Base-by-base conservation (phyloP, 163 green algal species). In the Scenedesmus sp. region DNA sequence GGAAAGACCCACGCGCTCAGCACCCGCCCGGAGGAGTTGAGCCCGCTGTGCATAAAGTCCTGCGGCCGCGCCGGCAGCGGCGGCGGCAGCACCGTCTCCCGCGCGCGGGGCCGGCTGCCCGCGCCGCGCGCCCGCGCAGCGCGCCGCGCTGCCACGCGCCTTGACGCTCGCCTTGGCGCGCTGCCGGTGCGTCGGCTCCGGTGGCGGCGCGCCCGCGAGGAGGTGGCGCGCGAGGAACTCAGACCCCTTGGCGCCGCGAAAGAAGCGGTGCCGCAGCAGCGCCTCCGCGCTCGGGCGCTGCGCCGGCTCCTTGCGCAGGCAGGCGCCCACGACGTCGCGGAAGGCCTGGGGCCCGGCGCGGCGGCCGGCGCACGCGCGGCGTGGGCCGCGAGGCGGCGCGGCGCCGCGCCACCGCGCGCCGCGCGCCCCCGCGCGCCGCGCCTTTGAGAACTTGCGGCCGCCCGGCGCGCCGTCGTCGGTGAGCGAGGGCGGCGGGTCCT, bases 231-330 rank as follows among this genome's bases (percentile, higher is more conserved):
- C 54, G 13, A 78, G 53, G 70, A 69, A 78, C 14, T 67, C 34
- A 34, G 54, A 18, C n/a, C 63, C 54, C 17, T 54, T 33, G 0
- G 53, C 70, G 42, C 58, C 57, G 13, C 10, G 42, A 2, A 69
- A 69, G 47, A 80, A 80, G 29, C 31, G 47, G 48, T 54, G 20
- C 10, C 4, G 18, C 47, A 85, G 31, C 64, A 86, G 80, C 53
- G 75, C 39, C 20, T 69, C 74, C 3, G 79, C 79, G 5, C 48
- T 66, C n/a, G 83, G 83, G 7, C 83, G 66, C n/a, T 65, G 17
- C 3, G 14, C 26, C 0, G 75, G 75, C 24, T 84, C 75, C 29
- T 72, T 64, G 3, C n/a, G 57, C 57, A 86, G 67, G 53, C 72
- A 81, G 1, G 48, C 10, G 2, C 13, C 34, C 2, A 78, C 77